Conservation (phyloP, 179 eudicot species). For the Beta macrorhiza region DNA sequence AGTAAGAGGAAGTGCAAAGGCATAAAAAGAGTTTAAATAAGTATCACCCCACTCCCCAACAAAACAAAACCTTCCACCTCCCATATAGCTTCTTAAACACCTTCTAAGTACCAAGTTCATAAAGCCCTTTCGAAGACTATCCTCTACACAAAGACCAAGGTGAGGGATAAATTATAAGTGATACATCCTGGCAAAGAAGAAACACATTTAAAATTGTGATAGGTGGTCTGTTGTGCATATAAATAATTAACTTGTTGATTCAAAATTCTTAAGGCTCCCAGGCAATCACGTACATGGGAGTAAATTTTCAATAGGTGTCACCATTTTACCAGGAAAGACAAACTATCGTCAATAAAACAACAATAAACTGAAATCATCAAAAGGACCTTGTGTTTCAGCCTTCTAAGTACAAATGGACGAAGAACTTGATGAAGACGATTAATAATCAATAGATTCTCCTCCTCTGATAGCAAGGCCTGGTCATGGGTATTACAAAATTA, state of each 20-base stretch:
- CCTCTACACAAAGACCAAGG: too few species aligned
- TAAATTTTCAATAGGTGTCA: background rate
- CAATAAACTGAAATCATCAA: background rate
- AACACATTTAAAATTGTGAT: too few species aligned
- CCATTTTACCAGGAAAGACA: background rate
- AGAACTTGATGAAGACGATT: constrained; percentile 99
- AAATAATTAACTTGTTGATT: too few species aligned
- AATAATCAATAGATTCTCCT: constrained; percentile 93
- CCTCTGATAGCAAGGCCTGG: constrained; percentile 91
- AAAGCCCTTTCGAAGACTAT: too few species aligned
- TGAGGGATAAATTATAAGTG: too few species aligned
- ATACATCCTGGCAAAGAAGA: too few species aligned
- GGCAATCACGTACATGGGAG: background rate
- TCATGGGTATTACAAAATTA: constrained; percentile 8
- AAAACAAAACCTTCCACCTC: too few species aligned
- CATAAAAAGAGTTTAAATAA: background rate
- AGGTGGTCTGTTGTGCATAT: too few species aligned
- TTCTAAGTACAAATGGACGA: constrained; percentile 94
- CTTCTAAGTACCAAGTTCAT: too few species aligned
- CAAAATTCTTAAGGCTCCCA: too few species aligned
- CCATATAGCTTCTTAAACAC: too few species aligned
- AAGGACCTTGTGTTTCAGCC: constrained; percentile 94
- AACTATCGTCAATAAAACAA: background rate
- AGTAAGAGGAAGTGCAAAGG: background rate
- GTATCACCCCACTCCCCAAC: too few species aligned